Base-by-base conservation (phyloP, 768 basidiomycete species). In the Hericium erinaceus region DNA sequence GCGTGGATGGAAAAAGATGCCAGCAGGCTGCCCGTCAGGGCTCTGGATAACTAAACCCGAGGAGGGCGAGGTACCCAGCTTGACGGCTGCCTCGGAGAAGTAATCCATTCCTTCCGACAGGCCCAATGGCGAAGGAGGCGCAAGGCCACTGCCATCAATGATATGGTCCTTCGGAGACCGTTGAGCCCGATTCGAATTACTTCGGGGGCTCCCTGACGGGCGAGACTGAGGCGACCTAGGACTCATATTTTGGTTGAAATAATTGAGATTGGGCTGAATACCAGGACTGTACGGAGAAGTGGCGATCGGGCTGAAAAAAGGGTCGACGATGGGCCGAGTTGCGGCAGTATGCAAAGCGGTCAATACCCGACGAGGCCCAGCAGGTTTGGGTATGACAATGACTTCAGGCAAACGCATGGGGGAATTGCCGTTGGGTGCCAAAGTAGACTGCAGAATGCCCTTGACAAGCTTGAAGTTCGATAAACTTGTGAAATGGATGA, bases 351-450 rank as follows among this genome's bases (percentile, higher is more conserved):
- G 89, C 16, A 99, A 75, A 24, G 94, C 89, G 20, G 94, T 95
- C 63, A 99, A 75, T 64, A 98, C 86, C 9, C 95, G 84, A 40
- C 95, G 83, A 7, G 97, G 97, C 4, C 97, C 95, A 16, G 90
- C 95, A 10, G 95, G 95, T 72, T 98, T 99, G 20, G 95, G 95
- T 40, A 98, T 87, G 63, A 99, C 92, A 80, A 98, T 90, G 28
- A 99, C 83, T 64, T 99, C 97, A 1, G 97, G 87, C 11, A 88
- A 69, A 15, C 77, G 74, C 22, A 73, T 67, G 65, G 74, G 58
- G 11, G 79, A 72, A 39, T 73, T 70, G 20, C 72, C 64, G 54
- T 79, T 80, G 1, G 77, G 76, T 40, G 69, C 68, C 60, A 87
- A 73, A 18, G 85, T 74, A 16, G 81, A 82, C 62, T 94, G 87